Conservation (phyloP, 1,139 yeast genomes). For the Yamadazyma buinensis region DNA sequence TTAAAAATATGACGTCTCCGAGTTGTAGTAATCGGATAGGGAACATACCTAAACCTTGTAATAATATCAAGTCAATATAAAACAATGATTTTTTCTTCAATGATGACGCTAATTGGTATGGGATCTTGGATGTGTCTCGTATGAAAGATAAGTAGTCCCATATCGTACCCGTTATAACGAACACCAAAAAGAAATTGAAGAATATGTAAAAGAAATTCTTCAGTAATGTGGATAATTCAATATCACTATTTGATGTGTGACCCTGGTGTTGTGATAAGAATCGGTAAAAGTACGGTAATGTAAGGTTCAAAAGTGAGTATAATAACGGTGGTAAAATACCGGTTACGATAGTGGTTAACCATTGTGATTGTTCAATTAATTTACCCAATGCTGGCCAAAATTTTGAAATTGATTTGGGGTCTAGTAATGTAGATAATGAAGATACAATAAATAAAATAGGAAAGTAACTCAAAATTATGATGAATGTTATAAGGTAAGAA, state of each 20-base stretch:
- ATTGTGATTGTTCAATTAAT: slow-evolving; percentile 52
- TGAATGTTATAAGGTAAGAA: slow-evolving; percentile 55
- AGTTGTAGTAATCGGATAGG: slow-evolving; percentile 65
- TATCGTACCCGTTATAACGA: slow-evolving; percentile 78
- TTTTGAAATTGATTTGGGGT: slow-evolving; percentile 64
- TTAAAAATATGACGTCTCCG: slow-evolving; percentile 41
- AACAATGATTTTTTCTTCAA: slow-evolving; percentile 65
- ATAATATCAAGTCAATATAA: slow-evolving; percentile 67
- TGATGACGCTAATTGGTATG: slow-evolving; percentile 69
- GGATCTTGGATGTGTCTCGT: slow-evolving; percentile 72
- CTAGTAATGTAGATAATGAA: slow-evolving; percentile 68
- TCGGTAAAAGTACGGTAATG: slow-evolving; percentile 66
- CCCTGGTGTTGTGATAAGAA: slow-evolving; percentile 69
- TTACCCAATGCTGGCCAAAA: slow-evolving; percentile 74
- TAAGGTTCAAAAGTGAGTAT: slow-evolving; percentile 63
- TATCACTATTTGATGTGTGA: slow-evolving; percentile 69
- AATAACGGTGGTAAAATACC: slow-evolving; percentile 74
- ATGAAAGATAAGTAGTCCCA: slow-evolving; percentile 73
- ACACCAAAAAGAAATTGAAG: slow-evolving; percentile 72
- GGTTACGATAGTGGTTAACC: slow-evolving; percentile 71
- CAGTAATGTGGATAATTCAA: slow-evolving; percentile 68
- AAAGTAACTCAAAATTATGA: slow-evolving; percentile 60
- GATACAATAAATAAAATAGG: slow-evolving; percentile 69
- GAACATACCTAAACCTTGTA: slow-evolving; percentile 77
- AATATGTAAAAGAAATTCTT: slow-evolving; percentile 77